Conservation (phyloP, 768 basidiomycete species). For the Podaxis mareebaensis region DNA sequence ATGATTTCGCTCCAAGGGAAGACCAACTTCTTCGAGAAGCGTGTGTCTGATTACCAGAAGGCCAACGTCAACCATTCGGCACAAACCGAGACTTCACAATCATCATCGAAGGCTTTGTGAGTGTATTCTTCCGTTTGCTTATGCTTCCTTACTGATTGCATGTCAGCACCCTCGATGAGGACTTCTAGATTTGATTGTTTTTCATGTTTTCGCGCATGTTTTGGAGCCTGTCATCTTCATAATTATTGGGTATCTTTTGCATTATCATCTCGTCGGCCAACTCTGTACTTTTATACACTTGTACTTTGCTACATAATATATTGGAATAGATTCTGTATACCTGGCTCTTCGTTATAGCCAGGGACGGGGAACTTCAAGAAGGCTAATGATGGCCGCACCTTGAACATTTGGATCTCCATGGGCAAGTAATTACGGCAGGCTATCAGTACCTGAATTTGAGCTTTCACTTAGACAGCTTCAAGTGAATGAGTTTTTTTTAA, state of each 20-base stretch:
- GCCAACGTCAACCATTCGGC: slow-evolving; percentile 64
- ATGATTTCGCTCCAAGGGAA: slow-evolving; percentile 96
- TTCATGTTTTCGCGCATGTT: slow-evolving; percentile 11
- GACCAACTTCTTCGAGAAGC: slow-evolving; percentile 97
- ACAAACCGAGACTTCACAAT: slow-evolving; percentile 23
- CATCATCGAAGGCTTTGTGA: slow-evolving; percentile 34
- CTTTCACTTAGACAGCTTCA: background rate
- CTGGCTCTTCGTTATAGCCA: background rate
- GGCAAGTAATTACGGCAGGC: background rate
- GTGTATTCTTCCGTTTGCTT: slow-evolving; percentile 16
- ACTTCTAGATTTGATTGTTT: slow-evolving; percentile 28
- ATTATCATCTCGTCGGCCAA: slow-evolving; percentile 6
- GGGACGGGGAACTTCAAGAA: background rate
- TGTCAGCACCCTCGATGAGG: slow-evolving; percentile 33
- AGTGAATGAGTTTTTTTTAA: background rate
- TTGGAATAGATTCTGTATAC: background rate
- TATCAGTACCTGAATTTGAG: background rate
- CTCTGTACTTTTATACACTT: slow-evolving; percentile 14
- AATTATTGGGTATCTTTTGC: slow-evolving; percentile 10
- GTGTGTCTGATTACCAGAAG: slow-evolving; percentile 84
- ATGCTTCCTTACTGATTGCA: slow-evolving; percentile 13
- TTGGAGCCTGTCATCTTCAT: slow-evolving; percentile 3
- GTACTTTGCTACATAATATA: slow-evolving; percentile 7
- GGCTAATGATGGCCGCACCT: background rate
- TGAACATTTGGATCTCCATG: background rate